Conservation (phyloP, 2,329 filamentous ascomycete species). For the Dothidotthia symphoricarpi region DNA sequence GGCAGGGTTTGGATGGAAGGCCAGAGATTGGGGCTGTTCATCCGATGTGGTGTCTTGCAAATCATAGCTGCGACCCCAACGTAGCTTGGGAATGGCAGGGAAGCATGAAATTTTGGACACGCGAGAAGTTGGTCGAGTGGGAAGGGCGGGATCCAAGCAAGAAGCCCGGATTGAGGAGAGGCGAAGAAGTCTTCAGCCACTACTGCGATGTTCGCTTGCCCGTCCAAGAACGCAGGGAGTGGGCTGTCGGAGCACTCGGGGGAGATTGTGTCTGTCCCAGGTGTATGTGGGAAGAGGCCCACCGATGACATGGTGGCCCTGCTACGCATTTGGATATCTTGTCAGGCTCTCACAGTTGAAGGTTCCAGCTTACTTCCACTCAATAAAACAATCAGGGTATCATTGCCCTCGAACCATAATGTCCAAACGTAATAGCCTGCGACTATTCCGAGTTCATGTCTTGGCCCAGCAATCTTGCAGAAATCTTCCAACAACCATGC, state of each 20-base stretch:
- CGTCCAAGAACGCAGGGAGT: conserved; percentile 80
- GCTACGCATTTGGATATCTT: no score
- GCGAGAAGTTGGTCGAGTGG: conserved; percentile 58
- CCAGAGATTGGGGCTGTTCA: conserved; percentile 93
- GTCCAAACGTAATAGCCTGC: no score
- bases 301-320: no score
- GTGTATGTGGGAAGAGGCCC: conserved; percentile 67
- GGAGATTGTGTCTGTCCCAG: conserved; percentile 84
- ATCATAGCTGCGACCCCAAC: conserved; percentile 94
- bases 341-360: no score
- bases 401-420: no score
- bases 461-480: no score
- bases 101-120: conserved; percentile 67
- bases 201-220: conserved; percentile 84
- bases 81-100: conserved; percentile 92
- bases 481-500: no score
- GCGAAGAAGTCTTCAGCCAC: conserved; percentile 86
- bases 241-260: conserved; percentile 83
- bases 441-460: no score
- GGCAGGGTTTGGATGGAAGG: conserved; percentile 67
- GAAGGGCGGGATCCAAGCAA: conserved; percentile 31
- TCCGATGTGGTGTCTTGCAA: conserved; percentile 93
- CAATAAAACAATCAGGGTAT: no score
- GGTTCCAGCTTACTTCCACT: no score
- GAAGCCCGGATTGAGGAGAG: conserved; percentile 65